Evolutionary conservation across 2,329 filamentous ascomycete species (phyloP).

Genomic region (Colletotrichum sp.): DNA sequence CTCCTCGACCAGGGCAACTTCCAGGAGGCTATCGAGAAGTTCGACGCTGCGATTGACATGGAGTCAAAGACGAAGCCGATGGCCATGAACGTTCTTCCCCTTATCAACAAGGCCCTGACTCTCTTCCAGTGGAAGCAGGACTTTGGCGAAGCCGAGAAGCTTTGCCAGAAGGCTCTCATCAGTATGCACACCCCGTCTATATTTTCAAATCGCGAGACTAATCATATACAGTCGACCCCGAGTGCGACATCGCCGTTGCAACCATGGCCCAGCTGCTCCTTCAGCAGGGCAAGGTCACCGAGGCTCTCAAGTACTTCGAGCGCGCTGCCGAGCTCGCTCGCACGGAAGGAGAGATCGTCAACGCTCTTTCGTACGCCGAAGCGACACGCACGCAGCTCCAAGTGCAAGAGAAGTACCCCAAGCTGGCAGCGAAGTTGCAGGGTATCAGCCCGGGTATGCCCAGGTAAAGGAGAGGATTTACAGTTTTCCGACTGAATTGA

Average conservation of each 20-base stretch:
- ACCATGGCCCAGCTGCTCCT: conserved; percentile 98
- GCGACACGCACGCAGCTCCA: conserved; percentile 95
- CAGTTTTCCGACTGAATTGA: background rate
- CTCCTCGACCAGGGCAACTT: conserved; percentile 96
- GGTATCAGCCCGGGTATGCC: conserved; percentile 45
- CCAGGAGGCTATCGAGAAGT: conserved; percentile 94
- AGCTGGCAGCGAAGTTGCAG: conserved; percentile 75
- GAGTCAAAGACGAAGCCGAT: conserved; percentile 93
- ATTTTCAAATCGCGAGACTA: conserved; percentile 28
- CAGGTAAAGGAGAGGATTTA: conserved; percentile 10
- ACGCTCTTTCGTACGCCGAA: conserved; percentile 95
- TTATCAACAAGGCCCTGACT: conserved; percentile 98
- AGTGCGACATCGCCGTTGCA: conserved; percentile 97
- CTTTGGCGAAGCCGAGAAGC: conserved; percentile 90
- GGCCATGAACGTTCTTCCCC: conserved; percentile 94
- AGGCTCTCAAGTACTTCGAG: conserved; percentile 96
- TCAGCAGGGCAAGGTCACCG: conserved; percentile 95
- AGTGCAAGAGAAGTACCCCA: conserved; percentile 85
- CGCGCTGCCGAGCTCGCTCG: conserved; percentile 91
- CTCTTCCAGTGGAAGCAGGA: conserved; percentile 99
- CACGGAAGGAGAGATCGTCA: conserved; percentile 94
- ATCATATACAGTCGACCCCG: conserved; percentile 79
- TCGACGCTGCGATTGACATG: conserved; percentile 98
- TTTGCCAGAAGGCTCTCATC: conserved; percentile 96
- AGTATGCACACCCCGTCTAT: conserved; percentile 63